Conservation (phyloP, 148 eudicot genomes). For the Rhododendron ovatum region DNA sequence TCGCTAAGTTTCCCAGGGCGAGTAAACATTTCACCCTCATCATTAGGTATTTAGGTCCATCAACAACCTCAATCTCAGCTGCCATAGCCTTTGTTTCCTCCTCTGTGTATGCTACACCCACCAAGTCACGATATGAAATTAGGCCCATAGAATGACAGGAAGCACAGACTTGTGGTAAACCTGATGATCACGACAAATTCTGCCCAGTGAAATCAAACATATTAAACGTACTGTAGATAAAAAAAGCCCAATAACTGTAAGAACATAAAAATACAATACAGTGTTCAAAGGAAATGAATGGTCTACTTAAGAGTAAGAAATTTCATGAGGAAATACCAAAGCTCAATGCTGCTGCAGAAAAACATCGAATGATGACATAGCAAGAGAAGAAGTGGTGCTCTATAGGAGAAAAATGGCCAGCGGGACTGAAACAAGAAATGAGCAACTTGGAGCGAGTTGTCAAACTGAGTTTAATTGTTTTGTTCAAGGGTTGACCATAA, state of each 20-base stretch:
- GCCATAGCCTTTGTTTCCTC: conserved; percentile 96
- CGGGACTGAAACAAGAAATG: background rate
- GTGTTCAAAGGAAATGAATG: background rate
- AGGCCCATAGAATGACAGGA: conserved; percentile 90
- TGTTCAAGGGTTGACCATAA: background rate
- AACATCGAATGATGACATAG: background rate
- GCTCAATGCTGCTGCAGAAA: background rate
- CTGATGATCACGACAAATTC: conserved; percentile 91
- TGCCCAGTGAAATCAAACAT: conserved; percentile 23
- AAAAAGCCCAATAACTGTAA: background rate
- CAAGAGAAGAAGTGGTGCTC: background rate
- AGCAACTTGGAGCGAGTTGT: background rate
- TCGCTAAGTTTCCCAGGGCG: conserved; percentile 98
- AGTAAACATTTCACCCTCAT: conserved; percentile 96
- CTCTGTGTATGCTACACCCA: conserved; percentile 98
- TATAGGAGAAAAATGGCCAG: background rate
- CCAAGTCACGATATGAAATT: conserved; percentile 87
- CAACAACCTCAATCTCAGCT: conserved; percentile 92
- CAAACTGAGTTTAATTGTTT: background rate
- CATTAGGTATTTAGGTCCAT: conserved; percentile 69
- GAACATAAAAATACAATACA: background rate
- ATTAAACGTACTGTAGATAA: background rate
- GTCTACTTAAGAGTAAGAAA: background rate
- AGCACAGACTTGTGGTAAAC: conserved; percentile 92
- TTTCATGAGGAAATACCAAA: background rate